These are phyloP conservation scores for Avena sativa DNA, from an alignment of 176 grass and related monocot genomes.

Conservation along the genomic window DNA sequence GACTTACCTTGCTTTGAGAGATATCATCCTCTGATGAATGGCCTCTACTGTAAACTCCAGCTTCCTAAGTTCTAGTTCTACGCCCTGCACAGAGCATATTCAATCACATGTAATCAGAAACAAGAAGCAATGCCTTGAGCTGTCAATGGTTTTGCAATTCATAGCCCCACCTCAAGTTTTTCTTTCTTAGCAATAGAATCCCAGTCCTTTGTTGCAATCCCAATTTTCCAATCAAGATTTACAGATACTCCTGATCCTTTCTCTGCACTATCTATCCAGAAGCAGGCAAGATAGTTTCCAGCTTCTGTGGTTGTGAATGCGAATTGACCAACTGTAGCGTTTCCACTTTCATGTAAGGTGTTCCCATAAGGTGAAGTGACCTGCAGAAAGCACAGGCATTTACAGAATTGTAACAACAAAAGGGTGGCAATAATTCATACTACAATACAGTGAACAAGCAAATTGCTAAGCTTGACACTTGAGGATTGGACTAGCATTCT, in stretches of 20 bases:
- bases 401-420: conserved; percentile 11
- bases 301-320: conserved; percentile 83
- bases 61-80: conserved; percentile 81
- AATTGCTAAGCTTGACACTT: conserved; percentile 2
- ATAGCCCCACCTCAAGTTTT: conserved; percentile 76
- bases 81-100: conserved; percentile 55
- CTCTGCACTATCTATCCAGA: conserved; percentile 75
- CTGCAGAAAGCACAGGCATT: conserved; percentile 51
- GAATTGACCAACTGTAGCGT: conserved; percentile 73
- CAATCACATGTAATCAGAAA: conserved; percentile 27
- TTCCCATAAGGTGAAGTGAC: conserved; percentile 91
- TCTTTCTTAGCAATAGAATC: conserved; percentile 91
- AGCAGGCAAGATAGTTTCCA: conserved; percentile 86
- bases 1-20: conserved; percentile 73
- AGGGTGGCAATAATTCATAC: background rate
- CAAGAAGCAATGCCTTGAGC: conserved; percentile 28
- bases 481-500: background rate
- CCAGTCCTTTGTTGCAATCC: conserved; percentile 89
- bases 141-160: conserved; percentile 9
- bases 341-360: conserved; percentile 75
- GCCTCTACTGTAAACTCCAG: conserved; percentile 75
- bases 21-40: conserved; percentile 82
- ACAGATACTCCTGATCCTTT: conserved; percentile 61
- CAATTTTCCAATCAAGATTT: conserved; percentile 90
- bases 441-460: conserved; percentile 16